These are phyloP conservation scores for Fagopyrum esculentum DNA, from an alignment of 148 eudicot species.

Conservation along the genomic window DNA sequence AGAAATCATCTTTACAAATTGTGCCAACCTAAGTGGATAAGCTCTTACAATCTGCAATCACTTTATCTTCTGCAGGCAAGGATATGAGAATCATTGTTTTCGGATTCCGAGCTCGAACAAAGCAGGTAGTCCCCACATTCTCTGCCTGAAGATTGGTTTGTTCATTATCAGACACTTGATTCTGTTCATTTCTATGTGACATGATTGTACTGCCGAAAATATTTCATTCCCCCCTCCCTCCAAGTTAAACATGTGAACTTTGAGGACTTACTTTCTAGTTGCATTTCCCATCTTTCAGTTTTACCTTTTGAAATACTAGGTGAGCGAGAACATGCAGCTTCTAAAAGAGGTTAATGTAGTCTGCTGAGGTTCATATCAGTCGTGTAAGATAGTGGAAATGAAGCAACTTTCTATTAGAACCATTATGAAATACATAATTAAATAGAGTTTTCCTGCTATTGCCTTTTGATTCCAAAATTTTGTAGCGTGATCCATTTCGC, in stretches of 20 bases:
- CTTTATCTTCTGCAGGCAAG: constrained; percentile 55
- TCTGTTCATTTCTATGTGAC: background rate
- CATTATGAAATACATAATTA: background rate
- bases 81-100: constrained; percentile 92
- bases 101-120: constrained; percentile 84
- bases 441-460: background rate
- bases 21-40: background rate
- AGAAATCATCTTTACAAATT: background rate
- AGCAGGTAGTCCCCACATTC: constrained; percentile 47
- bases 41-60: background rate
- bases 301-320: background rate
- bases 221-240: background rate
- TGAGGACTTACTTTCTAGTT: background rate
- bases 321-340: constrained; percentile 1
- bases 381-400: background rate
- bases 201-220: background rate
- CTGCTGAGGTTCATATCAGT: background rate
- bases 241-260: background rate
- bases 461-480: background rate
- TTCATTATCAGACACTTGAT: background rate
- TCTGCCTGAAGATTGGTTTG: background rate
- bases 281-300: background rate
- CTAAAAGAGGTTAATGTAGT: background rate
- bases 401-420: background rate
- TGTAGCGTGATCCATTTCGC: background rate